Conservation (phyloP, 176 grass and related monocot species). For the Luzula sylvatica region DNA sequence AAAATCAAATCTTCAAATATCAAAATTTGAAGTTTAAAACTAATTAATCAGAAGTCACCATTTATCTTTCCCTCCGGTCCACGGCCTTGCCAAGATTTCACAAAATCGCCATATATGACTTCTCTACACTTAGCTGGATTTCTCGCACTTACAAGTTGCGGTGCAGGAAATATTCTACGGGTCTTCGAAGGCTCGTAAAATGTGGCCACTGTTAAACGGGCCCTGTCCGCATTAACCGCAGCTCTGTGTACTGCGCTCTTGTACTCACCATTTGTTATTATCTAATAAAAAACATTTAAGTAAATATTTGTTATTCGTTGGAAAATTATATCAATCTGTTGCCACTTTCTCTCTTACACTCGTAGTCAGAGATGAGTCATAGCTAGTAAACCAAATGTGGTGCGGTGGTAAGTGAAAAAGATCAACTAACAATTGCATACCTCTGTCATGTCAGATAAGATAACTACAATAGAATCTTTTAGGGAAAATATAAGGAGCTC, state of each 20-base stretch:
- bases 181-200: constrained; percentile 83
- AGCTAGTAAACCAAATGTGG: too few relatives aligned
- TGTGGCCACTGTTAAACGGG: constrained; percentile 72
- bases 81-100: constrained; percentile 86
- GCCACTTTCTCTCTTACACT: too few relatives aligned
- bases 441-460: constrained; percentile 86
- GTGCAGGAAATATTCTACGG: constrained; percentile 54
- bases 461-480: constrained; percentile 63
- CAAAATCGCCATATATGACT: constrained; percentile 82
- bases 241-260: constrained; percentile 75
- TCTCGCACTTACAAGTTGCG: constrained; percentile 35
- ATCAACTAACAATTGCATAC: too few relatives aligned
- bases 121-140: constrained; percentile 45
- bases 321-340: not conserved
- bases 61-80: constrained; percentile 88
- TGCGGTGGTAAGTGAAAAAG: too few relatives aligned
- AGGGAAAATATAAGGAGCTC: too few relatives aligned
- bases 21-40: too few relatives aligned
- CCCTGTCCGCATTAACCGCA: constrained; percentile 43
- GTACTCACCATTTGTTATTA: constrained; percentile 78
- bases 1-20: too few relatives aligned
- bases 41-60: constrained; percentile 75
- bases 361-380: too few relatives aligned
- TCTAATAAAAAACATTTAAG: constrained; percentile 29
- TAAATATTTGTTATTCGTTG: not conserved